Conservation (phyloP, 2,329 filamentous ascomycete genomes). For the Exophiala mesophila region DNA sequence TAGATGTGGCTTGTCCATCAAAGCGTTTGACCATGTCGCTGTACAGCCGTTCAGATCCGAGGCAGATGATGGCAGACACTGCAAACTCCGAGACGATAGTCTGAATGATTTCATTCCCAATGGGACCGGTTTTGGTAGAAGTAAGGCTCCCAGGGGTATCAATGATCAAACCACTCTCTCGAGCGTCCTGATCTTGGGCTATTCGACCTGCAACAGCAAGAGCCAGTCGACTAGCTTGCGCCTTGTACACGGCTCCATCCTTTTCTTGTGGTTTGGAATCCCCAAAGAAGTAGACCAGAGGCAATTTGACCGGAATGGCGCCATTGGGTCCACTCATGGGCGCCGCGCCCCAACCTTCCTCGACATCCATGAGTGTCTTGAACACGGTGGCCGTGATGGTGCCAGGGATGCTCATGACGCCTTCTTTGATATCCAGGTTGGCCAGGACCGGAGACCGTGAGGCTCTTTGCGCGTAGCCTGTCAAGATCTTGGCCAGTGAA, state of each 20-base stretch:
- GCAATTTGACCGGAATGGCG: conserved; percentile 82
- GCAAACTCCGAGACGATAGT: conserved; percentile 70
- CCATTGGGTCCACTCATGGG: conserved; percentile 81
- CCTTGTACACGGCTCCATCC: conserved; percentile 66
- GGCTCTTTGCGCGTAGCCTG: conserved; percentile 71
- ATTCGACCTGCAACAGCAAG: conserved; percentile 72
- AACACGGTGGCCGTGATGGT: conserved; percentile 83
- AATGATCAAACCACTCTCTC: conserved; percentile 73
- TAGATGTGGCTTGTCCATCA: conserved; percentile 44
- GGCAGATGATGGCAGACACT: conserved; percentile 74
- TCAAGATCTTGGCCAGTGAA: conserved; percentile 68
- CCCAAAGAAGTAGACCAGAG: conserved; percentile 86
- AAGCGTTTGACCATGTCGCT: conserved; percentile 70
- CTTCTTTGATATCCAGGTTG: conserved; percentile 78
- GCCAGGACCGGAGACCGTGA: conserved; percentile 73
- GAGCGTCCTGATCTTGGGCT: conserved; percentile 67
- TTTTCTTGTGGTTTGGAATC: conserved; percentile 56
- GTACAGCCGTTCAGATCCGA: conserved; percentile 73
- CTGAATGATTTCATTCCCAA: conserved; percentile 69
- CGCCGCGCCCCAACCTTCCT: conserved; percentile 83
- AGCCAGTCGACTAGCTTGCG: conserved; percentile 70
- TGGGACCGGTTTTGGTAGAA: conserved; percentile 44
- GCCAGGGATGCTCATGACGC: conserved; percentile 70
- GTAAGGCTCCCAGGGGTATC: conserved; percentile 72
- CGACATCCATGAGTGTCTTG: conserved; percentile 79